Evolutionary conservation across 805 yeast genomes (phyloP).

Genomic region (Wickerhamiella azyma): DNA sequence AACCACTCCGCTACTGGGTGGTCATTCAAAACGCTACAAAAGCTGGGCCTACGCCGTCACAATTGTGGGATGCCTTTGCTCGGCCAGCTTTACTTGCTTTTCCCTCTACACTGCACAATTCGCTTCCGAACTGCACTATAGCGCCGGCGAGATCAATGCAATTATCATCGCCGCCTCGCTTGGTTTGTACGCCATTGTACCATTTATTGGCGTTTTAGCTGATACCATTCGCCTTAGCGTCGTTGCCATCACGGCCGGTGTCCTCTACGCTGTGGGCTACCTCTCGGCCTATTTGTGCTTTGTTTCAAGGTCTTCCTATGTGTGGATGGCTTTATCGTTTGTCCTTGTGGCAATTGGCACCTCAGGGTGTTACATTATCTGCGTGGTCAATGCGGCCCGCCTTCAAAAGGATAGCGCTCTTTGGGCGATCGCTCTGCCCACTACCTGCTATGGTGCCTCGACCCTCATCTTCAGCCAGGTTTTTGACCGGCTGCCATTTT

Average conservation of each 20-base stretch:
- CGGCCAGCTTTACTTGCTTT: slow-evolving; percentile 74
- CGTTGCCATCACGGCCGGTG: slow-evolving; percentile 45
- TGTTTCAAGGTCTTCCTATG: slow-evolving; percentile 15
- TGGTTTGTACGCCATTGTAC: slow-evolving; percentile 78
- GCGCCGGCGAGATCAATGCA: slow-evolving; percentile 55
- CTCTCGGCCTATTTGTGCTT: slow-evolving; percentile 33
- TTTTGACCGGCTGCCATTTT: slow-evolving; percentile 15
- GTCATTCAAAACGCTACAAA: neutral
- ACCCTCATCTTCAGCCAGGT: slow-evolving; percentile 61
- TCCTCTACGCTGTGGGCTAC: slow-evolving; percentile 60
- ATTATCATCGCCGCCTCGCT: slow-evolving; percentile 61
- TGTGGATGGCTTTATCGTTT: slow-evolving; percentile 21
- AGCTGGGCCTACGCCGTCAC: slow-evolving; percentile 9
- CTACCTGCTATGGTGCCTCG: slow-evolving; percentile 74
- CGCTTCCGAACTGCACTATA: slow-evolving; percentile 41
- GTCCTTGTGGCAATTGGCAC: slow-evolving; percentile 29
- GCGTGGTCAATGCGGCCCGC: slow-evolving; percentile 62
- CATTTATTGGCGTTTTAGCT: slow-evolving; percentile 66
- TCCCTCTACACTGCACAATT: slow-evolving; percentile 67
- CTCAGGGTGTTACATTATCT: slow-evolving; percentile 26
- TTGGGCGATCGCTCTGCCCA: slow-evolving; percentile 76
- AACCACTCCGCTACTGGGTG: slow-evolving; percentile 1
- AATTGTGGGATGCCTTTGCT: slow-evolving; percentile 36
- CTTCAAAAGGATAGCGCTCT: slow-evolving; percentile 68
- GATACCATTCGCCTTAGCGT: slow-evolving; percentile 77